These are phyloP conservation scores for Globisporangium nagaii DNA, from an alignment of 352 stramenopile species.

Conservation along the genomic window DNA sequence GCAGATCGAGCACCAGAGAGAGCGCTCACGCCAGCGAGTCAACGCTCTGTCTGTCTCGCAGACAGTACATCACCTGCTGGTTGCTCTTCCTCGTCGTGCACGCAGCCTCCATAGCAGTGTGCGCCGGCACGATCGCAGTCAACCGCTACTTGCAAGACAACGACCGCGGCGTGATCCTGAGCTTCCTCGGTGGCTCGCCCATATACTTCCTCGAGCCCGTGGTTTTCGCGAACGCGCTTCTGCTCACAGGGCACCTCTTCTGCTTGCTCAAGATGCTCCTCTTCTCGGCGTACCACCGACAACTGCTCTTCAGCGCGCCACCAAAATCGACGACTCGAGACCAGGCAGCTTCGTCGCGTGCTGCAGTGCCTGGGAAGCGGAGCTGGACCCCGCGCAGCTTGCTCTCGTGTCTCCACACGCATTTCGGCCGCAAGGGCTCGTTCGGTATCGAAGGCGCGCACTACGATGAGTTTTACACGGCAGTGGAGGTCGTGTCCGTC, in stretches of 20 bases:
- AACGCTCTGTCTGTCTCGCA: not conserved
- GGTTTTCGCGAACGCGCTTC: not conserved
- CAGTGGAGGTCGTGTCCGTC: not conserved
- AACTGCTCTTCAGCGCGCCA: not conserved
- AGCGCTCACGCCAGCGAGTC: not conserved
- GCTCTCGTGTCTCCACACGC: not conserved
- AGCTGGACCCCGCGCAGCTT: no score
- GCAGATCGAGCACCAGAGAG: not conserved
- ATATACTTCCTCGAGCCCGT: not conserved
- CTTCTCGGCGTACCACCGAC: not conserved
- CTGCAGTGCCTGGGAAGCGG: no score
- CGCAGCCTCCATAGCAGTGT: not conserved
- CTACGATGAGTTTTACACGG: not conserved
- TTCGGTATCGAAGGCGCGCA: slow-evolving; percentile 1
- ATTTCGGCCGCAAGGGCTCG: not conserved
- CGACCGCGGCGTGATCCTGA: not conserved
- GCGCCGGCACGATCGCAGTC: not conserved
- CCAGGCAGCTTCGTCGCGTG: not conserved
- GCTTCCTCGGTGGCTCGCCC: not conserved
- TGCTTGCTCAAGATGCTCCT: not conserved
- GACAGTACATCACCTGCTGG: not conserved
- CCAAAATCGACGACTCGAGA: not conserved
- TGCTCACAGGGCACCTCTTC: not conserved
- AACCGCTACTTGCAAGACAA: not conserved
- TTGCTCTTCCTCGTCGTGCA: not conserved